These are phyloP conservation scores for Fraxinus baroniana DNA, from an alignment of 305 asterid species.

Conservation along the genomic window DNA sequence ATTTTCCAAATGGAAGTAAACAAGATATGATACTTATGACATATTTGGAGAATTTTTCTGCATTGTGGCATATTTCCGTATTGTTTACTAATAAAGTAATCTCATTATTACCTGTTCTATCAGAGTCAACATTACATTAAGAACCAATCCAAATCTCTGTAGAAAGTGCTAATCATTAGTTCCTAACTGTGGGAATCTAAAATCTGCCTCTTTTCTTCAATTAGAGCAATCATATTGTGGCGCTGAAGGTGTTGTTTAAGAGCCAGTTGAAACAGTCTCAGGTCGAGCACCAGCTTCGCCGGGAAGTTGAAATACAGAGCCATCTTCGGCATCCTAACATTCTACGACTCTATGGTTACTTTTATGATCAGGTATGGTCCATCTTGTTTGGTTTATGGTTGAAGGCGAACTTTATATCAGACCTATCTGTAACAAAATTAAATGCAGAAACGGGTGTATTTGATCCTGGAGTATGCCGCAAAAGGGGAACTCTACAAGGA, in stretches of 20 bases:
- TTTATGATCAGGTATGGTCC: conserved; percentile 73
- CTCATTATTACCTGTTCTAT: not conserved
- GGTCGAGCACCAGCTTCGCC: conserved; percentile 97
- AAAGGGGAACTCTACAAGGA: conserved; percentile 95
- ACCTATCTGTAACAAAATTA: not conserved
- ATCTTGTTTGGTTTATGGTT: conserved; percentile 9
- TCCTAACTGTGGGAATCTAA: not conserved
- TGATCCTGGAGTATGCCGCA: conserved; percentile 92
- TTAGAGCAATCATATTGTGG: conserved; percentile 76
- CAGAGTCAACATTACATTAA: not conserved
- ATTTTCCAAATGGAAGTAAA: not conserved
- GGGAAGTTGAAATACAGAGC: conserved; percentile 97
- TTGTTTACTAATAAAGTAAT: not conserved
- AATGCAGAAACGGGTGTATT: conserved; percentile 86
- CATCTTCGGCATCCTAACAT: conserved; percentile 97
- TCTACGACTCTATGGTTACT: conserved; percentile 85
- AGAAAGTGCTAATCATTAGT: not conserved
- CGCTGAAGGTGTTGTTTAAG: conserved; percentile 88
- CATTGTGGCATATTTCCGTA: not conserved
- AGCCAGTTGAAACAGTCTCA: conserved; percentile 87
- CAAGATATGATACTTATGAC: not conserved
- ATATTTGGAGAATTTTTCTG: not conserved
- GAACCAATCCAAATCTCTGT: not conserved
- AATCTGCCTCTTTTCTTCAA: not conserved
- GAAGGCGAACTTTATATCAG: not conserved